These are phyloP conservation scores for Quillaja saponaria DNA, from an alignment of 306 rosid genomes.

Conservation along the genomic window DNA sequence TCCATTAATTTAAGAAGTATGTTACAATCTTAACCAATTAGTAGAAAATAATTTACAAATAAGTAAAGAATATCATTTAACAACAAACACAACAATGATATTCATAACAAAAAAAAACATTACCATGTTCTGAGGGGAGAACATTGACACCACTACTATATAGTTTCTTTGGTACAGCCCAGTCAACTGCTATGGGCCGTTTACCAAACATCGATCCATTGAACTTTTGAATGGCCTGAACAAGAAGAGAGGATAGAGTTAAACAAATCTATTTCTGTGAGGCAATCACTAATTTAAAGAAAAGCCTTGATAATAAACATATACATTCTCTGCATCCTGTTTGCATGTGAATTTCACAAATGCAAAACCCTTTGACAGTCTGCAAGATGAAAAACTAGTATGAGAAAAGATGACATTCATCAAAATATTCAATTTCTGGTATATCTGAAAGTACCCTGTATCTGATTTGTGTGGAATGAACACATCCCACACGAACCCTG, in stretches of 20 bases:
- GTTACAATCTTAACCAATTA: too few species aligned
- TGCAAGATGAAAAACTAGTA: constrained; percentile 43
- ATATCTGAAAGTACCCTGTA: constrained; percentile 60
- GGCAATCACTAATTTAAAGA: constrained; percentile 19
- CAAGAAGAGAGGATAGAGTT: constrained; percentile 21
- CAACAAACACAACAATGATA: too few species aligned
- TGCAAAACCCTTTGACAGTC: constrained; percentile 89
- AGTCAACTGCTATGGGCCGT: constrained; percentile 92
- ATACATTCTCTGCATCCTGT: constrained; percentile 85
- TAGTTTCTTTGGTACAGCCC: constrained; percentile 88
- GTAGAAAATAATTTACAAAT: too few species aligned
- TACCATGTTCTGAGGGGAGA: constrained; percentile 66
- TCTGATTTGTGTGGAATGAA: constrained; percentile 67
- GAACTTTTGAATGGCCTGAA: constrained; percentile 77
- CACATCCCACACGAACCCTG: constrained; percentile 91
- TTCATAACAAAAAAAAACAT: too few species aligned
- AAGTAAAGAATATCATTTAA: too few species aligned
- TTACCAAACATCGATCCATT: constrained; percentile 71
- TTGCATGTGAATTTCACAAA: constrained; percentile 87
- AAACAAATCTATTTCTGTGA: constrained; percentile 23
- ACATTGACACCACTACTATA: constrained; percentile 49
- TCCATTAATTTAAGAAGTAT: too few species aligned
- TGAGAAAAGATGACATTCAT: constrained; percentile 22
- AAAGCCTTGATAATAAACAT: constrained; percentile 19
- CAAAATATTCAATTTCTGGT: constrained; percentile 11